Evolutionary conservation across 371 early-diverging fungal species (phyloP), one percentile per base, ranked within the genome.

Genomic region (Blakeslea trispora): DNA sequence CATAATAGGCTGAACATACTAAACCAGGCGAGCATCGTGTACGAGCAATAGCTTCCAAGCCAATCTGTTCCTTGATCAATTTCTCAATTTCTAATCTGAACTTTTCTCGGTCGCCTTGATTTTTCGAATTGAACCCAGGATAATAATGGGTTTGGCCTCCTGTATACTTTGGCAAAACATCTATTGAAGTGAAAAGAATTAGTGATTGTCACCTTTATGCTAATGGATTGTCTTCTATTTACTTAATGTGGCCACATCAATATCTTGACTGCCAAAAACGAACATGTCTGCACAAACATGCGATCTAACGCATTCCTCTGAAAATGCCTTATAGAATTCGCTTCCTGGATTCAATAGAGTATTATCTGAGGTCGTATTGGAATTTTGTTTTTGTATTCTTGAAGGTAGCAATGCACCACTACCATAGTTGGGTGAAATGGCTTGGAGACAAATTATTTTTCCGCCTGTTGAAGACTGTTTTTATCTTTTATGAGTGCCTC

Each of bases 111-210:
- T 92, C 91, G 23, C 86, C 83, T 4, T 67, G 57, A 43, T 90
- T 81, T 1, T 69, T 67, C 3, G 88, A 86, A 64, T 83, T 83
- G 64, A 94, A 96, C 32, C 78, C 79, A 28, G 95, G 93, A 67
- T 92, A 96, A 66, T 88, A 89, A 69, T 88, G 86, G 5, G 87
- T 74, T 41, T 87, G 78, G 18, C 98, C 98, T 5, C 95, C 98
- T 5, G 97, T 95, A 66, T 85, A 89, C 49, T 86, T 84, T 5
- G 91, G 86, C 31, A 84, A 69, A 1, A 85, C 82, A 53, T 78
- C 86, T 84, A n/a, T n/a, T n/a, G n/a, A n/a, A n/a, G n/a, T n/a
- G n/a, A n/a, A n/a, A n/a, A n/a, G n/a, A n/a, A n/a, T n/a, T n/a
- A n/a, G n/a, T n/a, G n/a, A n/a, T n/a, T n/a, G n/a, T n/a, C n/a